These are phyloP conservation scores for Plantago ovata DNA, from an alignment of 257 asterid species.

Conservation along the genomic window DNA sequence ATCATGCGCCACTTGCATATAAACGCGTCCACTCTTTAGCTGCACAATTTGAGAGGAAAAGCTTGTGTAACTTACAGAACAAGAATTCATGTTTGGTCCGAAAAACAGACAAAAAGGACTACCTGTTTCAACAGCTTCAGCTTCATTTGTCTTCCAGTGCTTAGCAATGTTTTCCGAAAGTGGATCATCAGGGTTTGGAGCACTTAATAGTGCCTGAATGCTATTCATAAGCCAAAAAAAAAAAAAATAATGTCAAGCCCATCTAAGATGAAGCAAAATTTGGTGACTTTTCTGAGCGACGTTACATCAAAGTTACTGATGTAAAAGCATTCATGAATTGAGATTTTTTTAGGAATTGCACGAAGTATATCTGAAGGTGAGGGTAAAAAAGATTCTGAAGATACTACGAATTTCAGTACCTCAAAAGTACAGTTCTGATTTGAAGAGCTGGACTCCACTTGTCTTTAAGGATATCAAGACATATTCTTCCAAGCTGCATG, in stretches of 20 bases:
- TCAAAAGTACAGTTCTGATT: slow-evolving; percentile 66
- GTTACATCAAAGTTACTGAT: too few relatives aligned
- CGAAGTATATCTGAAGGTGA: too few relatives aligned
- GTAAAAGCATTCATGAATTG: too few relatives aligned
- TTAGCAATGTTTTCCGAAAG: slow-evolving; percentile 64
- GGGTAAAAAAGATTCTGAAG: background rate
- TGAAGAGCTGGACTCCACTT: slow-evolving; percentile 87
- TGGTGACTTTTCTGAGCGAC: background rate
- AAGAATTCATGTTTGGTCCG: background rate
- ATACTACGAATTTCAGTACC: slow-evolving; percentile 26
- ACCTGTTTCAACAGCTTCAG: slow-evolving; percentile 75
- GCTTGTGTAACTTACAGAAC: background rate
- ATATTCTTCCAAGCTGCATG: slow-evolving; percentile 71
- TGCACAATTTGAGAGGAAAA: slow-evolving; percentile 27
- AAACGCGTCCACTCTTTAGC: slow-evolving; percentile 93
- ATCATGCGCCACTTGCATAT: slow-evolving; percentile 88
- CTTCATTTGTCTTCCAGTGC: slow-evolving; percentile 65
- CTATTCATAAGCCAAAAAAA: slow-evolving; percentile 21
- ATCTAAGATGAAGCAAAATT: background rate
- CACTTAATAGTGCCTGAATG: slow-evolving; percentile 68
- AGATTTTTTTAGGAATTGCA: too few relatives aligned
- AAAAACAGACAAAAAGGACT: background rate
- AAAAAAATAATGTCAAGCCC: background rate
- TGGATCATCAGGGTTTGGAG: slow-evolving; percentile 72
- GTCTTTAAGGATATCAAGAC: slow-evolving; percentile 78